Evolutionary conservation across 2,329 filamentous ascomycete genomes (phyloP), one percentile per base, ranked within the genome.

Genomic region (Trichophyton simii): DNA sequence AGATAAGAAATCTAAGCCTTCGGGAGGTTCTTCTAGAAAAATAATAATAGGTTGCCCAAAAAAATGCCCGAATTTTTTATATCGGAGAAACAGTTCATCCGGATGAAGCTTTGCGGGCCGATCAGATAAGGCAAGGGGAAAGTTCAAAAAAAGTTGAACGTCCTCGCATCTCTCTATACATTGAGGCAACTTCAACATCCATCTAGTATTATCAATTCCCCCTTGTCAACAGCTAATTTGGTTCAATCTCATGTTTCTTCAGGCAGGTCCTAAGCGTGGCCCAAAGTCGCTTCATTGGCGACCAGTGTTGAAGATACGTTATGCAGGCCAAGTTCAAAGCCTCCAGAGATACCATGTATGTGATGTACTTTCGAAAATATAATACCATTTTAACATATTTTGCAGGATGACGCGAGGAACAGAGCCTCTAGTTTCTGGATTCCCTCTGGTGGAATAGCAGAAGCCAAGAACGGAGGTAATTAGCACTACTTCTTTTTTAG

Each of bases 401-500:
- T 44, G 25, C 58, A 85, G 81, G 72, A 72, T 65, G 82, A 86
- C 73, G 76, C 79, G 54, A 76, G 83, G 65, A 79, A 76, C 68
- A 79, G 86, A 65, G 73, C 92, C 8, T 92, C 89, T 2, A 85
- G 79, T 54, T 82, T 91, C 73, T 96, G 91, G 89, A 80, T 86
- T 31, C 89, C 91, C 1, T 88, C 86, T 0, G 85, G 86, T 50
- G 85, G 87, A 6, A 83, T 88, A 60, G 79, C 84, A 4, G 74
- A 77, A 62, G 77, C 79, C 46, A 78, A 80, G 59, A 83, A 68
- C 61, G 66, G 72, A 72, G 75, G 66, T 52, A 54, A 22, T 5
- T 8, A 31, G 13, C 28, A 20, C 58, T 50, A 48, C 18, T 13
- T 36, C n/a, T 11, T 42, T n/a, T 2, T 13, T 18, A 9, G 25